phyloP scores from a whole-genome alignment of 306 rosid species.

The Vigna mungo region DNA sequence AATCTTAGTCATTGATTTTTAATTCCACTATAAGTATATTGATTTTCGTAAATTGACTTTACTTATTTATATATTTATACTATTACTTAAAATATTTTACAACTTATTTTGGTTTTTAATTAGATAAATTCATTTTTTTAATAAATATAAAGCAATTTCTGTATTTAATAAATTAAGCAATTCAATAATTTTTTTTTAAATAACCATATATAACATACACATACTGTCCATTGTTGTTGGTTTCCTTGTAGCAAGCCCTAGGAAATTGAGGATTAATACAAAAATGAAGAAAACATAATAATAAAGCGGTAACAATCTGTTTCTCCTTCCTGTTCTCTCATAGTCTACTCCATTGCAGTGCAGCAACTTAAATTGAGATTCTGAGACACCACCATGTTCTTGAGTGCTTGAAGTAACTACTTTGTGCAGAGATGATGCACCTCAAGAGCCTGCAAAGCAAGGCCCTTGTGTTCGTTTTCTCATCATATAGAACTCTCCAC shows the following conservation, averaged over 20 bases:
- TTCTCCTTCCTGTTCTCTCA: not conserved
- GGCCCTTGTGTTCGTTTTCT: constrained; percentile 39
- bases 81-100: too few relatives aligned
- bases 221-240: not conserved
- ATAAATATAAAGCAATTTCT: too few relatives aligned
- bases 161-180: too few relatives aligned
- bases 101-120: too few relatives aligned
- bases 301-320: not conserved
- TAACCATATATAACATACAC: too few relatives aligned
- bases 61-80: too few relatives aligned
- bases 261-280: not conserved
- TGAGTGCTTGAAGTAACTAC: constrained; percentile 6
- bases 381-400: not conserved
- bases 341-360: not conserved
- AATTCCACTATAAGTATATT: not conserved
- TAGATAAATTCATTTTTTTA: too few relatives aligned
- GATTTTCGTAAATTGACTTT: too few relatives aligned
- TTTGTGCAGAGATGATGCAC: constrained; percentile 39
- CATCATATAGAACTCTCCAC: constrained; percentile 41
- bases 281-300: not conserved
- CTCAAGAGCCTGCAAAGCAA: constrained; percentile 51
- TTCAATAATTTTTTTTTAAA: too few relatives aligned
- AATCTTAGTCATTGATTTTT: too few relatives aligned
- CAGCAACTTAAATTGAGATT: not conserved
- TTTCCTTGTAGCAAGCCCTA: not conserved